Evolutionary conservation across 1,284 basidiomycete genomes (phyloP), one percentile per base, ranked within the genome.

Genomic region (Sutorius eximius): DNA sequence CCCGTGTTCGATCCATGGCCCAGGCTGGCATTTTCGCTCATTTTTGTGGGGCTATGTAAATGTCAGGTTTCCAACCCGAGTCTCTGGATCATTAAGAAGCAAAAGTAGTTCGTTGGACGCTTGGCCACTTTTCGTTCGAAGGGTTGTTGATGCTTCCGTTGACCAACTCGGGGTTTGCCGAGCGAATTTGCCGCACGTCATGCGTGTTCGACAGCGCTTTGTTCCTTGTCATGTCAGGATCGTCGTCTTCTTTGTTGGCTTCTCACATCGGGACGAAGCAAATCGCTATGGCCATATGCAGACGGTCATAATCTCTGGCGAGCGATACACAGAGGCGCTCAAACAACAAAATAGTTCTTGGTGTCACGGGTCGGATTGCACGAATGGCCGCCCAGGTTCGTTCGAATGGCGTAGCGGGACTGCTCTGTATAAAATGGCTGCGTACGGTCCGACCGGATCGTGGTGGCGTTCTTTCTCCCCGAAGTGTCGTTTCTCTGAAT

Each of bases 1-100:
- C 80, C 77, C 77, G 77, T 78, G 77, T 78, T 79, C 76, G 75
- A 79, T 77, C 77, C 77, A 78, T 77, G 77, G 73, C 76, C 73
- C n/a, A n/a, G n/a, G n/a, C 74, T 78, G 76, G 74, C 76, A 77
- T 68, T 60, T 20, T 32, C 13, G 71, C 16, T 49, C 22, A n/a
- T 43, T 33, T 22, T 20, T 45, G 5, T 20, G 9, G 7, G 27
- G 41, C 34, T 3, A 22, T 46, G 22, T 54, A 13, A 30, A 15
- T 16, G 15, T 22, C 3, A 11, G 16, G n/a, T 11, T 11, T 20
- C 20, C 16, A 32, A 10, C 29, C 40, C 44, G 40, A 52, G 32
- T 45, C n/a, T 43, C 36, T 36, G 48, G 36, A 48, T 30, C 32
- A n/a, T 45, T 9, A 20, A 36, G 36, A 43, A 49, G 42, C 30